Percentiles rank a stretch among this genome's conserved stretches.
Evolutionary conservation across 768 basidiomycete genomes (phyloP).

Genomic region (Saitozyma podzolica): DNA sequence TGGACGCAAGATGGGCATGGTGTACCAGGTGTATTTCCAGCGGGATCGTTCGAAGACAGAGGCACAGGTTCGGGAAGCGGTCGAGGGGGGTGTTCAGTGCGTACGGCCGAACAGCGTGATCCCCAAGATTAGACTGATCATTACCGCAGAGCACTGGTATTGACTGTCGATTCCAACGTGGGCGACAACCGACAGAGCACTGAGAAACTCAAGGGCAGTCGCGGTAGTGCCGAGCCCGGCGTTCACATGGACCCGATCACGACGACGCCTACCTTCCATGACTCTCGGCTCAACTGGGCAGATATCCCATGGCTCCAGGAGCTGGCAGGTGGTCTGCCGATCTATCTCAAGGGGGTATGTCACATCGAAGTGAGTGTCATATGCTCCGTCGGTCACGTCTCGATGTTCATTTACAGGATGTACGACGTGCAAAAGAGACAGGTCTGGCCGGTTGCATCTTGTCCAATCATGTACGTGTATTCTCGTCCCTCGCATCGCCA

Average conservation of each 20-base stretch:
- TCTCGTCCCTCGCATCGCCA: constrained; percentile 13
- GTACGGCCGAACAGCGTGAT: constrained; percentile 10
- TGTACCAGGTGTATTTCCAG: constrained; percentile 70
- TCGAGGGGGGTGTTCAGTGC: constrained; percentile 64
- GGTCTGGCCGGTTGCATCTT: constrained; percentile 61
- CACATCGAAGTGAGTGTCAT: constrained; percentile 53
- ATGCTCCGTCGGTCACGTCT: too few species aligned
- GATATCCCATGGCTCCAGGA: constrained; percentile 46
- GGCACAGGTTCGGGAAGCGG: constrained; percentile 68
- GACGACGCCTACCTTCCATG: constrained; percentile 31
- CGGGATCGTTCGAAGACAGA: constrained; percentile 65
- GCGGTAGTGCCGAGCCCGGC: constrained; percentile 36
- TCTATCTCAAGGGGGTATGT: constrained; percentile 58
- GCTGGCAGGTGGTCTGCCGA: constrained; percentile 54
- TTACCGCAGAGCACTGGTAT: constrained; percentile 68
- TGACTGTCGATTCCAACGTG: constrained; percentile 85
- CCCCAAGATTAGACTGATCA: not conserved
- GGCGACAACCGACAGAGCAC: constrained; percentile 31
- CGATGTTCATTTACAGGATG: constrained; percentile 59
- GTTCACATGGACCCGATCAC: constrained; percentile 41
- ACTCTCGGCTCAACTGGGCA: constrained; percentile 48
- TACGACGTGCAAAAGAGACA: constrained; percentile 77
- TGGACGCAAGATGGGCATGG: constrained; percentile 46
- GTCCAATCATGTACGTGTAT: constrained; percentile 61
- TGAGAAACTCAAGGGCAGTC: constrained; percentile 44